Percentiles rank a stretch among this genome's conserved stretches.
Conservation (phyloP, 139 green algal species). For the Chlamydomonas sphaeroides region DNA sequence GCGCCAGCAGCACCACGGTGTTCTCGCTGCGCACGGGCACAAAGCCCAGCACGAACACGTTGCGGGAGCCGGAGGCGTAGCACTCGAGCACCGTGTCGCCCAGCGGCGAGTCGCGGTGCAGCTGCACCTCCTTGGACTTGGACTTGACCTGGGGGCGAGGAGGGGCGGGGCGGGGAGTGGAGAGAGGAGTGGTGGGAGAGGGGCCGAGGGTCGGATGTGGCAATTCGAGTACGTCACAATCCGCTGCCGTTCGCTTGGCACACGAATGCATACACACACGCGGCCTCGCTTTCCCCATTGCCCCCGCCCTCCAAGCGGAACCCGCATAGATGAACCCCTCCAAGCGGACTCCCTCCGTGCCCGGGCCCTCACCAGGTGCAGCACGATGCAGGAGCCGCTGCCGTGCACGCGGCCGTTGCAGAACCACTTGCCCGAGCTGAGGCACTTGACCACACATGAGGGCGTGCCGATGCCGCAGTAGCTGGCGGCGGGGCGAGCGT, state of each 20-base stretch:
- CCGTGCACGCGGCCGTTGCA: conserved; percentile 89
- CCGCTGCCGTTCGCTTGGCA: too few relatives aligned
- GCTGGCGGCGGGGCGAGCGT: conserved; percentile 54
- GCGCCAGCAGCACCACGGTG: conserved; percentile 93
- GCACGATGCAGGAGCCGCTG: conserved; percentile 86
- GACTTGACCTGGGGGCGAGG: conserved; percentile 33
- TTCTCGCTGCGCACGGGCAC: conserved; percentile 87
- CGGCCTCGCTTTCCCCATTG: not conserved
- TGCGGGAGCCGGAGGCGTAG: conserved; percentile 90
- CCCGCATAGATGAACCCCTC: too few relatives aligned
- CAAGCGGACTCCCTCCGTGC: too few relatives aligned
- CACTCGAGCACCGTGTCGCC: conserved; percentile 96
- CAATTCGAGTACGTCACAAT: too few relatives aligned
- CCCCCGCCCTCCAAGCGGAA: not conserved
- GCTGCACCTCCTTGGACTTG: conserved; percentile 76
- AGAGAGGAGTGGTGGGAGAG: too few relatives aligned
- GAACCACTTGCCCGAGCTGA: conserved; percentile 90
- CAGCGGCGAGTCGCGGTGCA: conserved; percentile 94
- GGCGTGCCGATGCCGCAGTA: conserved; percentile 96
- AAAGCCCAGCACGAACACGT: conserved; percentile 97
- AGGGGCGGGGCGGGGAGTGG: not conserved
- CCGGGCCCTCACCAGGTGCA: conserved; percentile 38
- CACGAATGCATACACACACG: not conserved
- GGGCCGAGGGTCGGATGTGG: too few relatives aligned
- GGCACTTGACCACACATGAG: conserved; percentile 91